Evolutionary conservation across 495 filamentous ascomycete species (phyloP), one percentile per base, ranked within the genome.

Genomic region (Penicillium psychrofluorescens): DNA sequence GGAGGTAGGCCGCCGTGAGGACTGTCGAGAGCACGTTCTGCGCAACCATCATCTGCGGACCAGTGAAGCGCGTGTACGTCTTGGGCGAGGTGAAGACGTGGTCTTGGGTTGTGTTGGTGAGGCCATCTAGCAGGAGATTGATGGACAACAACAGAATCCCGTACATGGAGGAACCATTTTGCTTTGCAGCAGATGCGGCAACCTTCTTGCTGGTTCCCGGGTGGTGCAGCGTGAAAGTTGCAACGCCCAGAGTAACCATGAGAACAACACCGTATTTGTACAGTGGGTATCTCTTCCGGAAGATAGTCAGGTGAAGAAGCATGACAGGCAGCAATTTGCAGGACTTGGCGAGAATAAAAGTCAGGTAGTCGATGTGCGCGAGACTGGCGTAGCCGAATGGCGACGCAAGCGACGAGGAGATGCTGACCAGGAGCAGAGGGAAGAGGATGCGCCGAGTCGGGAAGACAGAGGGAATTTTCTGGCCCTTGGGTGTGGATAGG

Each of bases 41-140:
- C n/a, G 91, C 94, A 46, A 88, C 88, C 92, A 98, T 98, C 92
- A 98, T 97, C 77, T 97, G 94, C 40, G 91, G 89, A 2, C 94
- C 94, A 11, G 79, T 75, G 64, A 90, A 95, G 13, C 79, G 75
- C 49, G 78, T 80, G 64, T 85, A 90, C 29, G 53, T 44, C 32
- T 64, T 57, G 3, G 70, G 70, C 8, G 79, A 77, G 41, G 60
- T 62, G 64, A 96, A 96, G 66, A 98, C 88, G 63, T 95, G 83
- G 63, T 98, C 92, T 72, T 98, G 92, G 28, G 90, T 95, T 40
- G 81, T 87, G 62, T 98, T 98, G 35, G 91, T 97, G 45, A 98
- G 74, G 41, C 92, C 92, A 64, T 98, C 92, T 53, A 98, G 88
- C 13, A 98, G 77, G 35, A 98, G 76, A 54, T 98, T 98, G 53